phyloP scores from a whole-genome alignment of 768 basidiomycete species.

The Nidularia pulvinata region DNA sequence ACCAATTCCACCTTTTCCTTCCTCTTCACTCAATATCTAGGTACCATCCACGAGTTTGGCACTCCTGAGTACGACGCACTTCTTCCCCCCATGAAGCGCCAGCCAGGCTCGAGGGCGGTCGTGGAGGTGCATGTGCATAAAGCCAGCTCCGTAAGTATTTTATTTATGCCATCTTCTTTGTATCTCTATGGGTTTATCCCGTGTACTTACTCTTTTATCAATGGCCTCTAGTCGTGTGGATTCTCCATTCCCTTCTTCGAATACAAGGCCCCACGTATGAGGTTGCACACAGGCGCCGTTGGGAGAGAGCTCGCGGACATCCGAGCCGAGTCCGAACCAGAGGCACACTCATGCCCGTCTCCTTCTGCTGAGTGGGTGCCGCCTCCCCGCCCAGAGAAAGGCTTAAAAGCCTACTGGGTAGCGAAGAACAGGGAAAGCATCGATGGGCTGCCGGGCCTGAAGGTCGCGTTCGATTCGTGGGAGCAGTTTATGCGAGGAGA shows the following conservation, averaged over 20 bases:
- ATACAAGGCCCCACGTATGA: neutral
- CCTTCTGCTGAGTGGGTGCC: neutral
- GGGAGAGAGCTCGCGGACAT: neutral
- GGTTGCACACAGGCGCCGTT: neutral
- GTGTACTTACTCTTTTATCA: neutral
- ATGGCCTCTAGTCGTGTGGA: neutral
- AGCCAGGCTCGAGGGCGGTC: constrained; percentile 52
- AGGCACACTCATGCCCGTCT: neutral
- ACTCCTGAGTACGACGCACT: constrained; percentile 50
- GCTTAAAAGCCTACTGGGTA: neutral
- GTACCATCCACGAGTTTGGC: constrained; percentile 56
- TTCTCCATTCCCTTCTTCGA: neutral
- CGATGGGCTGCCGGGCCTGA: neutral
- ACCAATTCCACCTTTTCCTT: too few relatives aligned
- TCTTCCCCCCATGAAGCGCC: constrained; percentile 39
- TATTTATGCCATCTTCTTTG: neutral
- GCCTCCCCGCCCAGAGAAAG: neutral
- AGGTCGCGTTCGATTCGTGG: neutral
- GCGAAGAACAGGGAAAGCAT: neutral
- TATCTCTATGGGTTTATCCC: neutral
- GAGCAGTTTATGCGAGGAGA: neutral
- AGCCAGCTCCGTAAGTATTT: constrained; percentile 35
- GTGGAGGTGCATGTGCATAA: constrained; percentile 58
- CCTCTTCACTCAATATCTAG: constrained; percentile 19
- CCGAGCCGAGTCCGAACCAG: neutral